phyloP scores from a whole-genome alignment of 371 early-diverging fungal species.

The Encephalitozoon cuniculi region DNA sequence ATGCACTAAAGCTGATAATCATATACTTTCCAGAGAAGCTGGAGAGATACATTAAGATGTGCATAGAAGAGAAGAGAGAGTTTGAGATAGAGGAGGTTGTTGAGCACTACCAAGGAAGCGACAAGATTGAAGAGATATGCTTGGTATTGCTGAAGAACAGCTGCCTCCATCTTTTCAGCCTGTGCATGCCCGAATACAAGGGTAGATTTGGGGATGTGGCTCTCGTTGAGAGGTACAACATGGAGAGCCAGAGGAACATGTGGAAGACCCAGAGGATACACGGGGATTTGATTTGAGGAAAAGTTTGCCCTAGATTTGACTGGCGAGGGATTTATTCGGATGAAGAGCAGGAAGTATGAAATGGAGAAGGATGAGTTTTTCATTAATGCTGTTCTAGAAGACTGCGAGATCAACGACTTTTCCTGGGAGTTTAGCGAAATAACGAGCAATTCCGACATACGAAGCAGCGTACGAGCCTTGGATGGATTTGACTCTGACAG shows the following conservation, averaged over 20 bases:
- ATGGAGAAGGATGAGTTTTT: slow-evolving; percentile 24
- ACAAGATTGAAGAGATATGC: not conserved
- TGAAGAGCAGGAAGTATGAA: slow-evolving; percentile 11
- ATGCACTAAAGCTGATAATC: slow-evolving; percentile 1
- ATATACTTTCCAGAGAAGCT: slow-evolving; percentile 6
- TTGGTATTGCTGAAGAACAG: not conserved
- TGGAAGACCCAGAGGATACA: not conserved
- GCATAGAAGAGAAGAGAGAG: slow-evolving; percentile 9
- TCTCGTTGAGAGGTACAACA: slow-evolving; percentile 19
- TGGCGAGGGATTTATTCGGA: not conserved
- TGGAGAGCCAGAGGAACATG: slow-evolving; percentile 11
- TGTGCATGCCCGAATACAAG: slow-evolving; percentile 3
- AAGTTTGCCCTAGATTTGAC: not conserved
- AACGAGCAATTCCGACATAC: not conserved
- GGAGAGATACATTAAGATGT: slow-evolving; percentile 5
- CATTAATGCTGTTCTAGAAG: slow-evolving; percentile 15
- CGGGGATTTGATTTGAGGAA: not conserved
- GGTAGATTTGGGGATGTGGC: not conserved
- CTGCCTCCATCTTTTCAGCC: slow-evolving; percentile 3
- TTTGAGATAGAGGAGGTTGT: slow-evolving; percentile 19
- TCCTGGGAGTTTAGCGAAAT: not conserved
- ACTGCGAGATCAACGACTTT: not conserved
- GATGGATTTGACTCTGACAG: not conserved
- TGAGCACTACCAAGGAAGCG: slow-evolving; percentile 1
- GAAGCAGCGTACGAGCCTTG: not conserved